Percentiles rank a stretch among this genome's conserved stretches.
phyloP scores from a whole-genome alignment of 352 stramenopile genomes.

The Globisporangium okanoganense region DNA sequence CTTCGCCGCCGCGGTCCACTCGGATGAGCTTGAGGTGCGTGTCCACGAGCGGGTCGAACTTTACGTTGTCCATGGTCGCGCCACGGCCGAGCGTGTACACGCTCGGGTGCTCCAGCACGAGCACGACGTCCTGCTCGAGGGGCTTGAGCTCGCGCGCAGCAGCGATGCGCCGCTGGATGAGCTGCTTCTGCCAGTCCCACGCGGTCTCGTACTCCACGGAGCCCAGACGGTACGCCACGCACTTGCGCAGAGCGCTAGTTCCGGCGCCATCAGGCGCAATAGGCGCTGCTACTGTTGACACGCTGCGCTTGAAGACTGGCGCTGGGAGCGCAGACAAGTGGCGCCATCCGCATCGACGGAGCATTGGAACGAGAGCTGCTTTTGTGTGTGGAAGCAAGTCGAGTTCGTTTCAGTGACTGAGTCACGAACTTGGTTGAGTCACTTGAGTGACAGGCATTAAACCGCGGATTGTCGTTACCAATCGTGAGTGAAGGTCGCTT shows the following conservation, averaged over 20 bases:
- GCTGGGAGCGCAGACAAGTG: neutral
- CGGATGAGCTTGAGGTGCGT: constrained; percentile 87
- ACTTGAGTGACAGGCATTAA: constrained; percentile 4
- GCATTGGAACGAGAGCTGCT: neutral
- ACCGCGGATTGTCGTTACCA: neutral
- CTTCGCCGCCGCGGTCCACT: constrained; percentile 98
- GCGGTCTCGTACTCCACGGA: constrained; percentile 79
- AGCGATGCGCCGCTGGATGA: constrained; percentile 75
- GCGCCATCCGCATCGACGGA: constrained; percentile 7
- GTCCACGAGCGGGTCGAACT: constrained; percentile 54
- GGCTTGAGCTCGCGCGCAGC: constrained; percentile 39
- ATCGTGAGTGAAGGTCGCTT: neutral
- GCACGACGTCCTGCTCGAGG: constrained; percentile 80
- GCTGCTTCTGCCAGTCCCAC: constrained; percentile 86
- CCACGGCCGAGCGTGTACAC: constrained; percentile 97
- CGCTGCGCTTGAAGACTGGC: neutral
- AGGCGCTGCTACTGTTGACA: neutral
- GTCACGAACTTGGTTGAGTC: neutral
- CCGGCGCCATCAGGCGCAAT: neutral
- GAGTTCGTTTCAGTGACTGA: neutral
- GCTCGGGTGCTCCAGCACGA: constrained; percentile 93
- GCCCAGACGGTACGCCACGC: constrained; percentile 64
- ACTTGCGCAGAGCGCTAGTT: constrained; percentile 31
- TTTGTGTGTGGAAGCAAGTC: neutral
- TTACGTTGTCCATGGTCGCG: constrained; percentile 67